Conservation (phyloP, 2,329 filamentous ascomycete genomes). For the Apiospora saccharicola region DNA sequence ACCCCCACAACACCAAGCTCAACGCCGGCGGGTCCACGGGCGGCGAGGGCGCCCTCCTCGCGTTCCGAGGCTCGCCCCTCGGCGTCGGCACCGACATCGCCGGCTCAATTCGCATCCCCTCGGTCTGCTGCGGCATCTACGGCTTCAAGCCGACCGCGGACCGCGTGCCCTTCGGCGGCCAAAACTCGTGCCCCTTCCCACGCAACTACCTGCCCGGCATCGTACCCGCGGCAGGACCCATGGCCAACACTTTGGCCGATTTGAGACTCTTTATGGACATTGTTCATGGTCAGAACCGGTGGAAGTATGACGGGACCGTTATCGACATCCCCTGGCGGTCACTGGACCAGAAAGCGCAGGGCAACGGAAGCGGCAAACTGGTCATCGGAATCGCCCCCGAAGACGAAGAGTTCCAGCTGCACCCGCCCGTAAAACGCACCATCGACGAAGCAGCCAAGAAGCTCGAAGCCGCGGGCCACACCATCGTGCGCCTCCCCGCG, state of each 20-base stretch:
- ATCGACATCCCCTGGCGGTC: conserved; percentile 55
- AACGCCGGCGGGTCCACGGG: conserved; percentile 47
- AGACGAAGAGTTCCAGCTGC: conserved; percentile 55
- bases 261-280: conserved; percentile 48
- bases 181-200: conserved; percentile 14
- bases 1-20: conserved; percentile 45
- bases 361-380: conserved; percentile 38
- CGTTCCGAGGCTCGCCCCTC: conserved; percentile 31
- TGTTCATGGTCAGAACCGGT: conserved; percentile 49
- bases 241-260: conserved; percentile 50
- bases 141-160: conserved; percentile 40
- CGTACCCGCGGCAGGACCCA: conserved; percentile 49
- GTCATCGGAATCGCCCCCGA: conserved; percentile 57
- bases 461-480: conserved; percentile 53
- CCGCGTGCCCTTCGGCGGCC: conserved; percentile 11
- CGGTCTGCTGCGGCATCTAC: conserved; percentile 41
- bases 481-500: conserved; percentile 45
- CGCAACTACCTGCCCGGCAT: conserved; percentile 38
- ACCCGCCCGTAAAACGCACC: conserved; percentile 57
- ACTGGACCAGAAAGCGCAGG: neutral
- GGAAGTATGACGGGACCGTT: conserved; percentile 52
- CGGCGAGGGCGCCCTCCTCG: conserved; percentile 38
- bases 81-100: conserved; percentile 36
- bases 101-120: conserved; percentile 42
- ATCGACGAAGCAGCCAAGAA: conserved; percentile 48